Evolutionary conservation across 108 stramenopile genomes (phyloP), one percentile per base, ranked within the genome.

Genomic region (Nitzschia sp.): DNA sequence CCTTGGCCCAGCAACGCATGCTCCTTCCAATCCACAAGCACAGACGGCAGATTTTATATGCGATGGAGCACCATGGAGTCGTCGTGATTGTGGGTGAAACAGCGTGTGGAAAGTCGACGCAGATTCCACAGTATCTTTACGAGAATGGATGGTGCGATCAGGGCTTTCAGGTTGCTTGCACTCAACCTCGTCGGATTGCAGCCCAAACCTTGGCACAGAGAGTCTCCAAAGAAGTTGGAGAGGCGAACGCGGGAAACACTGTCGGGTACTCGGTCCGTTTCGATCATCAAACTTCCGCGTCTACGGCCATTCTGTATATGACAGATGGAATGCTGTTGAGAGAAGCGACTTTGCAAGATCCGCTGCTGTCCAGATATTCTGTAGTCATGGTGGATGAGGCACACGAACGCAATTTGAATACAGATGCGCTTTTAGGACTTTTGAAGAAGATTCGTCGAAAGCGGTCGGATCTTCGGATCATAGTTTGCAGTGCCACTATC

Each of bases 401-500:
- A 3, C 98, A 99, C 63, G 97, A 99, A 77, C 70, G 97, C 33
- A 94, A 78, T 34, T 29, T 96, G 13, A 89, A 97, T 78, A 91
- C 87, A 4, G 98, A 99, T 65, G 83, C 93, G 45, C 70, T 99
- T 30, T 68, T 98, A 68, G 98, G 98, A 11, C 62, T 95, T 23
- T 59, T 98, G 32, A 90, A 93, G 71, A 88, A 97, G 70, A 88
- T 95, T 71, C 80, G 94, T 32, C 69, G 91, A 59, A 82, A 79
- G 68, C 70, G 91, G 38, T 75, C 77, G 23, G 82, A 89, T 54
- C 74, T 99, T 38, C 68, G 97, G 24, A 75, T 99, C 21, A 85
- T 99, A 23, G 83, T 99, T 30, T 98, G 97, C 72, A 97, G 95
- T 68, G 99, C 99, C 24, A 99, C 98, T 0, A 84, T 98, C 49